Conservation (phyloP, 305 asterid genomes). For the Andrographis paniculata region DNA sequence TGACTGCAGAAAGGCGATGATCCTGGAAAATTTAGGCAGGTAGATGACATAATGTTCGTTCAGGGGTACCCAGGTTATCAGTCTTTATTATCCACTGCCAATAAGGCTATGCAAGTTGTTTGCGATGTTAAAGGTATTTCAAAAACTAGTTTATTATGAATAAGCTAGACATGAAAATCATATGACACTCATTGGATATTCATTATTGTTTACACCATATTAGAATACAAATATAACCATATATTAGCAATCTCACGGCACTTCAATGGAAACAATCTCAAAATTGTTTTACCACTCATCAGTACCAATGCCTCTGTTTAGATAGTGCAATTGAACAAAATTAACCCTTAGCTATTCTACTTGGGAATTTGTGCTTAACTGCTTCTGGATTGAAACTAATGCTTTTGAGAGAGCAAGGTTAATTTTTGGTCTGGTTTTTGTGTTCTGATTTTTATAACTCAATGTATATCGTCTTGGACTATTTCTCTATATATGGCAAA, state of each 20-base stretch:
- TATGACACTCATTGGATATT: background rate
- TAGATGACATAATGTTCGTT: constrained; percentile 70
- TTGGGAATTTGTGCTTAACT: background rate
- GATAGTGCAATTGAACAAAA: too few species aligned
- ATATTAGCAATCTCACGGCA: background rate
- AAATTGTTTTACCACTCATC: background rate
- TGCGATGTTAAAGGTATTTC: constrained; percentile 82
- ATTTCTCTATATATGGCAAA: too few species aligned
- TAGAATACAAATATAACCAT: background rate
- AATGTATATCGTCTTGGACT: too few species aligned
- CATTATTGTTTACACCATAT: constrained; percentile 1
- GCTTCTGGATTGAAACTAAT: too few species aligned
- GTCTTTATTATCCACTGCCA: constrained; percentile 51
- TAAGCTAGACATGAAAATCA: background rate
- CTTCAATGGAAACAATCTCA: background rate
- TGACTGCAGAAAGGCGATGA: constrained; percentile 66
- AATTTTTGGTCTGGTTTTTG: constrained; percentile 26
- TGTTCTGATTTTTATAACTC: too few species aligned
- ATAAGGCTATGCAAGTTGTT: constrained; percentile 70
- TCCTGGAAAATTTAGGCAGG: constrained; percentile 87
- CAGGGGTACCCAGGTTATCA: constrained; percentile 71
- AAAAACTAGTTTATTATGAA: background rate
- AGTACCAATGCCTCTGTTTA: background rate
- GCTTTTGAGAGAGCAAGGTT: too few species aligned
- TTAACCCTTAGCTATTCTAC: too few species aligned